Conservation (phyloP, 2,329 filamentous ascomycete genomes). For the Exutisphaerella laricina region DNA sequence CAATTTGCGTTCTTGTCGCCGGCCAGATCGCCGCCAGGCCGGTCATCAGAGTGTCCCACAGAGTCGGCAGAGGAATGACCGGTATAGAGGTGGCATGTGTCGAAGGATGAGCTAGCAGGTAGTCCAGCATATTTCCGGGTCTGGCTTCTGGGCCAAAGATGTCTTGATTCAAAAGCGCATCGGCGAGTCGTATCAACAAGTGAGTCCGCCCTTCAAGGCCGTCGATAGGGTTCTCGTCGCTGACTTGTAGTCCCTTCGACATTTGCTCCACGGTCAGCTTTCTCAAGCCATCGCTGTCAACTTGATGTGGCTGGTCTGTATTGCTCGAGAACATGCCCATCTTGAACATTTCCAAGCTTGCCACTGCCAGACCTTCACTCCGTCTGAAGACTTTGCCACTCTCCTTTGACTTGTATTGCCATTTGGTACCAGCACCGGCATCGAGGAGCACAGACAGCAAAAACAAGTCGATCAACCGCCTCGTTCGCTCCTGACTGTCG, state of each 20-base stretch:
- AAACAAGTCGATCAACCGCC: conserved; percentile 71
- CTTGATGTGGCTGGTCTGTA: conserved; percentile 73
- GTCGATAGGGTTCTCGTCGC: conserved; percentile 71
- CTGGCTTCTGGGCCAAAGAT: conserved; percentile 79
- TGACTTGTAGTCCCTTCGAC: conserved; percentile 78
- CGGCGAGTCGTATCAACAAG: conserved; percentile 67
- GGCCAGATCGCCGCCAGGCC: conserved; percentile 88
- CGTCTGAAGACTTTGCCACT: conserved; percentile 76
- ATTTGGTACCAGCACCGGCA: conserved; percentile 81
- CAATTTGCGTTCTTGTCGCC: conserved; percentile 73
- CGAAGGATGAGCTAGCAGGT: conserved; percentile 84
- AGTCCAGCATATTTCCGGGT: conserved; percentile 93
- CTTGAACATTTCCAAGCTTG: conserved; percentile 88
- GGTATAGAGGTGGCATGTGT: conserved; percentile 85
- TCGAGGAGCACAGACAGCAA: conserved; percentile 76
- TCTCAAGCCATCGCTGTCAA: conserved; percentile 76
- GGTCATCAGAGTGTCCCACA: conserved; percentile 88
- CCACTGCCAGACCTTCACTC: conserved; percentile 80
- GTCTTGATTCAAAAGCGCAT: conserved; percentile 71
- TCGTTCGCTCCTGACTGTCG: conserved; percentile 67
- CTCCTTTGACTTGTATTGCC: conserved; percentile 89
- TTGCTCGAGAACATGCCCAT: conserved; percentile 81
- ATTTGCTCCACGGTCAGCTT: conserved; percentile 68
- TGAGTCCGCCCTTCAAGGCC: conserved; percentile 80
- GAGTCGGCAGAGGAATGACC: conserved; percentile 75